These are phyloP conservation scores for Pyrenochaeta sp. DNA, from an alignment of 2,329 filamentous ascomycete genomes.

Conservation along the genomic window DNA sequence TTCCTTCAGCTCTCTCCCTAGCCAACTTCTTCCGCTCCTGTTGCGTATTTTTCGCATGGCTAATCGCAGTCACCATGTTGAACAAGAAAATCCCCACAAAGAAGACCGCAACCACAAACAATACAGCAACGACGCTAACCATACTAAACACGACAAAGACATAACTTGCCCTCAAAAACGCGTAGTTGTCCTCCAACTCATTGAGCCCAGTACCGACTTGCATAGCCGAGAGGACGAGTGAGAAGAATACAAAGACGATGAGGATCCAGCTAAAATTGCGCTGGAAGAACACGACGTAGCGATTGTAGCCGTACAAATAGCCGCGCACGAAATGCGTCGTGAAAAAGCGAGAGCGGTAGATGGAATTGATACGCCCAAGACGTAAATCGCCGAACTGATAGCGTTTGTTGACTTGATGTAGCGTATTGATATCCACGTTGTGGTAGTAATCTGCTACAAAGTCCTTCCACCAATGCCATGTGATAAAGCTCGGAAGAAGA, in stretches of 20 bases:
- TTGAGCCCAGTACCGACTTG: conserved; percentile 45
- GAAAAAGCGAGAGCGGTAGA: conserved; percentile 45
- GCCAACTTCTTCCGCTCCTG: conserved; percentile 30
- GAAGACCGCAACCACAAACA: conserved; percentile 32
- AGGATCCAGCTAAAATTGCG: conserved; percentile 50
- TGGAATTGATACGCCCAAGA: conserved; percentile 46
- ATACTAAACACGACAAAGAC: conserved; percentile 49
- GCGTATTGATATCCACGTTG: conserved; percentile 39
- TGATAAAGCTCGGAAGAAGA: conserved; percentile 40
- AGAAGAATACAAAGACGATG: conserved; percentile 49
- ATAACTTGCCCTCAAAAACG: conserved; percentile 39
- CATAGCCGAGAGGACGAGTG: conserved; percentile 48
- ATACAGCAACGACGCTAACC: conserved; percentile 38
- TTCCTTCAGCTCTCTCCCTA: conserved; percentile 9
- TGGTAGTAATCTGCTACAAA: conserved; percentile 39
- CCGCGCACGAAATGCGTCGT: conserved; percentile 48
- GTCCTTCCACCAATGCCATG: conserved; percentile 46
- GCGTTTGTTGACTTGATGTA: conserved; percentile 48
- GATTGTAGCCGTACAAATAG: conserved; percentile 51
- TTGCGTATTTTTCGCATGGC: conserved; percentile 48
- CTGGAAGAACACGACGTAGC: conserved; percentile 51
- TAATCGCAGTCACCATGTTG: conserved; percentile 48
- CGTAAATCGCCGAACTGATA: conserved; percentile 49
- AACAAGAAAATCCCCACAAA: conserved; percentile 47
- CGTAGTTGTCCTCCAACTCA: conserved; percentile 28